These are phyloP conservation scores for Penicilliopsis zonata DNA, from an alignment of 495 filamentous ascomycete species.

Conservation along the genomic window DNA sequence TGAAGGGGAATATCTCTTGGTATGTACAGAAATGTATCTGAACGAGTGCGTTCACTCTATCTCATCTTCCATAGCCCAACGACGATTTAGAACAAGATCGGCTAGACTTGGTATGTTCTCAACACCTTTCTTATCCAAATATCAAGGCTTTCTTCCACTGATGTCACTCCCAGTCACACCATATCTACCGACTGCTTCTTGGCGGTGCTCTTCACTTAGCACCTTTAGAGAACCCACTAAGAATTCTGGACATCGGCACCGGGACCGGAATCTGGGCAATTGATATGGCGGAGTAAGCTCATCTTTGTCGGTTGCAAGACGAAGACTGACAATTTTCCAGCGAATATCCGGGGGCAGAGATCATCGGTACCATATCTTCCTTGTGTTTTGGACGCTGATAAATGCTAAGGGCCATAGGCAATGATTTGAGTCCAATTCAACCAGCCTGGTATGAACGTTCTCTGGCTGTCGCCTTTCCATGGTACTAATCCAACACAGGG, in stretches of 20 bases:
- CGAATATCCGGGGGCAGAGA: slow-evolving; percentile 4
- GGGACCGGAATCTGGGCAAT: slow-evolving; percentile 43
- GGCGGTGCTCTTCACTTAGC: slow-evolving; percentile 37
- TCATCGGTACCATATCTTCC: slow-evolving; percentile 5
- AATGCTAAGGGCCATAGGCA: slow-evolving; percentile 9
- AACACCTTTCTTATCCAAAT: slow-evolving; percentile 8
- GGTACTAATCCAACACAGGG: slow-evolving; percentile 22
- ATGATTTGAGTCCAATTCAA: slow-evolving; percentile 41
- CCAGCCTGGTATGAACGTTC: slow-evolving; percentile 29
- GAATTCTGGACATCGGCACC: slow-evolving; percentile 35
- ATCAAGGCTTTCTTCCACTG: background rate
- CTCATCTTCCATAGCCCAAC: slow-evolving; percentile 7
- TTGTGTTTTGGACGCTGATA: background rate
- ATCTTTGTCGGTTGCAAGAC: background rate
- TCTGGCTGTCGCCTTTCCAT: slow-evolving; percentile 14
- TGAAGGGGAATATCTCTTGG: slow-evolving; percentile 6
- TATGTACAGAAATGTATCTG: background rate
- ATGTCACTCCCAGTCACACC: slow-evolving; percentile 22
- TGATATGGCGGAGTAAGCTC: slow-evolving; percentile 32
- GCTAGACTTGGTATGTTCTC: slow-evolving; percentile 45
- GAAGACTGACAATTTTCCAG: slow-evolving; percentile 2
- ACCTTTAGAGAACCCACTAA: slow-evolving; percentile 24
- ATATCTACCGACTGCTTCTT: slow-evolving; percentile 31
- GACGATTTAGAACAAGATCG: slow-evolving; percentile 46
- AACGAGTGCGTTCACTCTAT: background rate